A percentile compares a stretch with the other conserved stretches of the same genome.
These are phyloP conservation scores for Funneliformis mosseae DNA, from an alignment of 192 early-diverging fungal genomes.

Conservation along the genomic window DNA sequence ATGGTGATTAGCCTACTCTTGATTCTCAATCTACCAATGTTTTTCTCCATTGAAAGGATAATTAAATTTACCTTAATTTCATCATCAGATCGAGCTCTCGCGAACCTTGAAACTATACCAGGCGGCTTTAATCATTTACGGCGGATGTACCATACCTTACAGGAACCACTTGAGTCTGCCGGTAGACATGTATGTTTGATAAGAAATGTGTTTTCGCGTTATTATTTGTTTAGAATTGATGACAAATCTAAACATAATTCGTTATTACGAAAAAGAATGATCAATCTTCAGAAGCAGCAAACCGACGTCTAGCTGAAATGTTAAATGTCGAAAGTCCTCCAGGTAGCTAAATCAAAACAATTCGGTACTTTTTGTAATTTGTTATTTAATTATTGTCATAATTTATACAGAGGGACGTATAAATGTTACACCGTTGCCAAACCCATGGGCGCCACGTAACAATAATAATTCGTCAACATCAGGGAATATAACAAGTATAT, in stretches of 20 bases:
- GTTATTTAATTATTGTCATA: background rate
- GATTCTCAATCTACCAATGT: background rate
- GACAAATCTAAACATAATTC: background rate
- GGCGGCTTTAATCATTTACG: conserved; percentile 68
- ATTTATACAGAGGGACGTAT: conserved; percentile 44
- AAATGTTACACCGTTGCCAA: conserved; percentile 58
- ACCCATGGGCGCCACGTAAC: conserved; percentile 56
- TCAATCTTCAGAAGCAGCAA: conserved; percentile 39
- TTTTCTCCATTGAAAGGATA: background rate
- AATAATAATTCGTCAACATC: conserved; percentile 25
- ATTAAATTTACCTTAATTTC: background rate
- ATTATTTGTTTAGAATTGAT: background rate
- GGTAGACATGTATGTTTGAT: conserved; percentile 34
- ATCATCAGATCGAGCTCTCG: conserved; percentile 53
- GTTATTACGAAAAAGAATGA: conserved; percentile 45
- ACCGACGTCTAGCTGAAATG: conserved; percentile 53
- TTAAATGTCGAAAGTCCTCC: conserved; percentile 56
- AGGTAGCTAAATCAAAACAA: conserved; percentile 25
- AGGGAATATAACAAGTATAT: conserved; percentile 23
- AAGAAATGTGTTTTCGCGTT: background rate
- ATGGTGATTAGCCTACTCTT: conserved; percentile 35
- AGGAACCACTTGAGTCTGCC: conserved; percentile 61
- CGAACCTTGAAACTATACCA: conserved; percentile 65
- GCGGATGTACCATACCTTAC: conserved; percentile 57
- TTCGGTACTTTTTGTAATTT: background rate